Percentiles rank a stretch among this genome's conserved stretches.
These are phyloP conservation scores for Xanthoparmelia taractica DNA, from an alignment of 495 filamentous ascomycete genomes.

Conservation along the genomic window DNA sequence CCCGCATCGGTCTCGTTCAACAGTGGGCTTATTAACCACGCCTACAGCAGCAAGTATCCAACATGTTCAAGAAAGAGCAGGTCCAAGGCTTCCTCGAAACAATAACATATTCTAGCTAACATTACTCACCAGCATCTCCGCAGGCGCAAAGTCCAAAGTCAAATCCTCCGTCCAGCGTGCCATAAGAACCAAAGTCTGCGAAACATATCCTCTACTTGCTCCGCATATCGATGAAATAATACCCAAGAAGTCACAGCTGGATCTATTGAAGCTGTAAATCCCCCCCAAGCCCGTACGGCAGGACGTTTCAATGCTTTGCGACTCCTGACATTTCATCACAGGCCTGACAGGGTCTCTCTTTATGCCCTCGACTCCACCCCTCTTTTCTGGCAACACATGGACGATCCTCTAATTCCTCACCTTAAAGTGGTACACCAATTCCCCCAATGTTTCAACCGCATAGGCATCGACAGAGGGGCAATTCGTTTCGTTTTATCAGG, in stretches of 20 bases:
- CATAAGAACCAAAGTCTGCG: constrained; percentile 69
- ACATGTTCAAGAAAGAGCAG: constrained; percentile 92
- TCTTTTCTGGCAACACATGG: constrained; percentile 87
- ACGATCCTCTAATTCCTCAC: constrained; percentile 70
- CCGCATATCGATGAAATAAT: constrained; percentile 91
- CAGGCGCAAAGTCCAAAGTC: constrained; percentile 84
- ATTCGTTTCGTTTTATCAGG: constrained; percentile 94
- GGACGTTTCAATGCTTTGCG: background rate
- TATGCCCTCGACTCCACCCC: constrained; percentile 70
- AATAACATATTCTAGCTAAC: constrained; percentile 24
- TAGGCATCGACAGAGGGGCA: constrained; percentile 80
- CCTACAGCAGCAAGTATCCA: no score
- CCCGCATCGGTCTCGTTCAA: background rate
- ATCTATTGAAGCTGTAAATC: constrained; percentile 71
- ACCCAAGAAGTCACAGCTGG: constrained; percentile 89
- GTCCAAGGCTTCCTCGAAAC: constrained; percentile 21
- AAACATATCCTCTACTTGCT: constrained; percentile 77
- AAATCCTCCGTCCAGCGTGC: constrained; percentile 90
- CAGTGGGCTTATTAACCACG: no score
- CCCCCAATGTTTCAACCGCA: constrained; percentile 41
- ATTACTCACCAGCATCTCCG: constrained; percentile 50
- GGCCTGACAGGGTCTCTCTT: constrained; percentile 76
- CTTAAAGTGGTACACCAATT: constrained; percentile 64
- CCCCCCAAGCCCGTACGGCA: background rate
- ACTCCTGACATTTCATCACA: constrained; percentile 25